Base-by-base conservation (phyloP, 1,284 basidiomycete species). In the Sanghuangporus sanghuang region DNA sequence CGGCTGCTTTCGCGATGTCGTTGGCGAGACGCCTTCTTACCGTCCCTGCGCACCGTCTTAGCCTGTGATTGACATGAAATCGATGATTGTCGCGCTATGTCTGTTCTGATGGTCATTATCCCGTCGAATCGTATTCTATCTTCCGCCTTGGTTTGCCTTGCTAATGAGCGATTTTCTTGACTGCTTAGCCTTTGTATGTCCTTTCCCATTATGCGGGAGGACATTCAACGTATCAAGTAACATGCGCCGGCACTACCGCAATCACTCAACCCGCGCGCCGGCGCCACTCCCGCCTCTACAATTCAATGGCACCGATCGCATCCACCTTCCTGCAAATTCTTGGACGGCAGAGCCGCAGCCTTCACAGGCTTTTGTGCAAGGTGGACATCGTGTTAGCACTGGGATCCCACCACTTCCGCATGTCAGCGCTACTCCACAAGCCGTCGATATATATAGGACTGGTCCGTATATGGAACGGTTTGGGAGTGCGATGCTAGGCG, bases 171-270 rank as follows among this genome's bases (percentile, higher is more conserved):
- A 18, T 42, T 59, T 54, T 46, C 38, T 35, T 48, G 62, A 53
- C 27, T 35, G 42, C 56, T 61, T 71, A 91, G 89, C 89, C 8
- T 90, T 86, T 73, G 76, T 81, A 40, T 91, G 90, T 67, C 73
- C 74, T 12, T 75, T 68, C 68, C 77, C 77, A 3, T 73, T 74
- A 36, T 79, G 78, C 67, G 74, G 73, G 32, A 73, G 77, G 44
- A 68, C 70, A 49, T 79, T 78, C 72, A 77, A 75, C 69, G 78
- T 78, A 39, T 76, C 77, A 66, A 77, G 76, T n/a, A 78, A 79
- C 69, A 77, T 79, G 77, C 75, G 78, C 38, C 71, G 78, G 21
- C 77, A 79, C 67, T 74, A 74, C 64, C 71, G 77, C 39, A 75
- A 73, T 66, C 77, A 78, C 54, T 58, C 71, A 38, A 60, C 60